Conservation (phyloP, 257 asterid species). For the Parsonsia alboflavescens region DNA sequence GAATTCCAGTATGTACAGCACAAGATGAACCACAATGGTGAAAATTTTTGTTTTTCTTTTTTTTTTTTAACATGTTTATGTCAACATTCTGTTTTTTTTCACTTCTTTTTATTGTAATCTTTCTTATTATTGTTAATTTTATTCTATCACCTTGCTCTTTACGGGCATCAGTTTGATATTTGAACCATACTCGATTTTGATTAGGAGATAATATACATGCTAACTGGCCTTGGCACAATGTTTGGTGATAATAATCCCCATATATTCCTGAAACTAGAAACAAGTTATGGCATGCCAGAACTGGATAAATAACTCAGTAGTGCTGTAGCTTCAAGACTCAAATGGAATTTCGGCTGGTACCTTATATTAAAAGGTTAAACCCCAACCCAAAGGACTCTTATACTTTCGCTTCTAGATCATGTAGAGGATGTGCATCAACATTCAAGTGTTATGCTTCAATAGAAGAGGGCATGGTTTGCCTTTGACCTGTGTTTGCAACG, state of each 20-base stretch:
- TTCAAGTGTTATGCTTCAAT: too few relatives aligned
- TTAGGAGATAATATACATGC: background rate
- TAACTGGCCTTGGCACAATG: background rate
- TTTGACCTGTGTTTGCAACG: too few relatives aligned
- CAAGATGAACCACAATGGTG: background rate
- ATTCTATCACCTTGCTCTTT: background rate
- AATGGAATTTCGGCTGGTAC: too few relatives aligned
- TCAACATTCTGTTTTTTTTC: background rate
- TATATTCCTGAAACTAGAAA: background rate
- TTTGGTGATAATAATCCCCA: too few relatives aligned
- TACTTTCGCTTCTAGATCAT: too few relatives aligned
- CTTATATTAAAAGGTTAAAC: too few relatives aligned
- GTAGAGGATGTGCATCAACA: too few relatives aligned
- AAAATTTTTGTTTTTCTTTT: background rate
- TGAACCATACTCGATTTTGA: constrained; percentile 4
- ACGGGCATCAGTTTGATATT: background rate
- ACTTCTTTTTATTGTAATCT: background rate
- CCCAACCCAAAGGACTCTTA: too few relatives aligned
- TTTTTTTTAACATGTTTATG: background rate
- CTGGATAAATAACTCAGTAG: background rate
- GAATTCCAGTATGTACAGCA: constrained; percentile 5
- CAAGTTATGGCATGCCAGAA: background rate
- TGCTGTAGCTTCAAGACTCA: background rate
- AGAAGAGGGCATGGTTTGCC: too few relatives aligned
- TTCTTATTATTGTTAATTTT: background rate